Evolutionary conservation across 345 rosid genomes (phyloP).

Genomic region (Raphanus raphanistrum): DNA sequence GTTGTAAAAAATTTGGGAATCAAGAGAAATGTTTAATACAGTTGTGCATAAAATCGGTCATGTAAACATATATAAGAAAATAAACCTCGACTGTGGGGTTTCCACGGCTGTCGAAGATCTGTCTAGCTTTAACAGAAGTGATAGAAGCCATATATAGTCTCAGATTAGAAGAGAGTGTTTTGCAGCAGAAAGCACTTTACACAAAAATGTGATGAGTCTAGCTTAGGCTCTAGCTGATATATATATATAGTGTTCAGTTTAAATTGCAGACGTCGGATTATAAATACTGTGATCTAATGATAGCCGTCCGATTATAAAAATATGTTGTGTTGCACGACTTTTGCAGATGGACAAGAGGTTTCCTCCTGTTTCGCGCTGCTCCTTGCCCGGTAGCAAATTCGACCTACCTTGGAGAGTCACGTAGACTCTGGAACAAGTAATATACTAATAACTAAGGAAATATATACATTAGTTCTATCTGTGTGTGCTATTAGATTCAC

Average conservation of each 20-base stretch:
- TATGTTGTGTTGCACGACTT: conserved; percentile 13
- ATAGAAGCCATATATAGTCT: conserved; percentile 54
- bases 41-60: background rate
- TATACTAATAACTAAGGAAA: background rate
- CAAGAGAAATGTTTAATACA: background rate
- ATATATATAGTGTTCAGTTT: conserved; percentile 13
- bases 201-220: background rate
- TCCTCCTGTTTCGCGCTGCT: conserved; percentile 1
- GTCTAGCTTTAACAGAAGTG: conserved; percentile 67
- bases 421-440: conserved; percentile 8
- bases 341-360: background rate
- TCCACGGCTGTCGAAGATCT: conserved; percentile 97
- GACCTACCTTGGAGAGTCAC: background rate
- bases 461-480: background rate
- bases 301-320: conserved; percentile 15
- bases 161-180: background rate
- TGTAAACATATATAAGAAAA: background rate
- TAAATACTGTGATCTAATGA: background rate
- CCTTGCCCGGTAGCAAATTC: conserved; percentile 22
- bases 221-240: background rate
- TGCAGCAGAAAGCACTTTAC: background rate
- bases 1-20: background rate
- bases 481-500: background rate
- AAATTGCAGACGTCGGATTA: conserved; percentile 22
- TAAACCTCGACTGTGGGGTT: conserved; percentile 93